Evolutionary conservation across 2,329 filamentous ascomycete species (phyloP), one percentile per base, ranked within the genome.

Genomic region (Xylariaceae sp.): DNA sequence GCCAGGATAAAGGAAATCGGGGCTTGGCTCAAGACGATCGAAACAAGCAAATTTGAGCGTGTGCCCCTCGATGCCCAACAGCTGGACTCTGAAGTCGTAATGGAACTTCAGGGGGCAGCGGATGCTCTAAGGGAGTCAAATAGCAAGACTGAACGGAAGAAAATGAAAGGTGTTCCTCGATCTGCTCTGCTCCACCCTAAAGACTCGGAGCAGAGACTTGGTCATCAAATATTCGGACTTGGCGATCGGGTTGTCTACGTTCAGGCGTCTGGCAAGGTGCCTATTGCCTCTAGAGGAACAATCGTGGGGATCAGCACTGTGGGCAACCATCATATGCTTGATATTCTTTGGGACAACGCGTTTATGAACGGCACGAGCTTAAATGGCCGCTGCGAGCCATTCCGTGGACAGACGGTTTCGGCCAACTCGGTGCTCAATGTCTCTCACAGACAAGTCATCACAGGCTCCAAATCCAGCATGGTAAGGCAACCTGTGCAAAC

Each of bases 341-440:
- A 99, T 72, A 85, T 98, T 55, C 88, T 99, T 6, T 99, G 96
- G 75, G 96, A 99, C 72, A 85, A 86, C 11, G 90, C 92, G 0
- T 99, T 99, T 75, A 98, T 99, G 93, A 96, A 92, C 70, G 95
- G 95, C 61, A 97, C 93, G 1, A 95, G 91, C 0, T 82, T 99
- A 14, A 90, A 91, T 57, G 92, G 93, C 54, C 88, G 95, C 57
- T 96, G 94, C 71, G 92, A 92, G 23, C 87, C 91, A 33, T 99
- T 99, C 86, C 87, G 94, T 31, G 95, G 95, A 49, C 93, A 95
- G 72, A 97, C 95, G 0, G 92, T 99, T 3, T 86, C 92, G 2
- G 85, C 89, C 6, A 89, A 90, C n/a, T 90, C 91, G 0, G 92
- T 98, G 2, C 82, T 99, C 29, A 99, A 99, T 75, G 79, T 96